Evolutionary conservation across 169 alveolate genomes (phyloP).

Genomic region (Plasmodium blacklocki): DNA sequence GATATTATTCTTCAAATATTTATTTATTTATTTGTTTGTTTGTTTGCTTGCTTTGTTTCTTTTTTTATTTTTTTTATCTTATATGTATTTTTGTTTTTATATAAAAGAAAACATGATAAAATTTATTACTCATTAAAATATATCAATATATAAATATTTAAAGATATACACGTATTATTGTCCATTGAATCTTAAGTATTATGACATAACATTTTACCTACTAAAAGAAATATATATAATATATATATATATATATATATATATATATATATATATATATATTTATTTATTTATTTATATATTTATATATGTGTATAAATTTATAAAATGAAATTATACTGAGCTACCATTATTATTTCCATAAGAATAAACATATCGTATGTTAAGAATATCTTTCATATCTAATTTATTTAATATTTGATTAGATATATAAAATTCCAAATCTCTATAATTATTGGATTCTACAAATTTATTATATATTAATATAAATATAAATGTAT

Average conservation of each 20-base stretch:
- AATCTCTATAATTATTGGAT: constrained; percentile 29
- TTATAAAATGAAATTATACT: background rate
- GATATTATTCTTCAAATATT: too few relatives aligned
- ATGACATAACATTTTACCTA: background rate
- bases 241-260: background rate
- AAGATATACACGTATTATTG: too few relatives aligned
- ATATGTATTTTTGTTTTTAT: too few relatives aligned
- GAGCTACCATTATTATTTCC: constrained; percentile 19
- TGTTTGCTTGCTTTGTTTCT: too few relatives aligned
- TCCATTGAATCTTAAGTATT: too few relatives aligned
- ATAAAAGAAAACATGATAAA: too few relatives aligned
- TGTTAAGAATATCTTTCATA: constrained; percentile 43
- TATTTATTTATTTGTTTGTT: too few relatives aligned
- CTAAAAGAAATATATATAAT: background rate
- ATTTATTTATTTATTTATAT: too few relatives aligned
- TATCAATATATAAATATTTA: too few relatives aligned
- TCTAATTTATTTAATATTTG: constrained; percentile 41
- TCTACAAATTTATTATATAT: background rate
- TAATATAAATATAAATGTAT: background rate
- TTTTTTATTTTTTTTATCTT: too few relatives aligned
- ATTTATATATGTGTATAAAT: background rate
- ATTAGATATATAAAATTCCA: constrained; percentile 58
- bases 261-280: too few relatives aligned
- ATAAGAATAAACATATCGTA: constrained; percentile 65
- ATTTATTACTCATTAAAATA: too few relatives aligned